A percentile compares a stretch with the other conserved stretches of the same genome.
Conservation (phyloP, 345 rosid genomes). For the Lumnitzera racemosa region DNA sequence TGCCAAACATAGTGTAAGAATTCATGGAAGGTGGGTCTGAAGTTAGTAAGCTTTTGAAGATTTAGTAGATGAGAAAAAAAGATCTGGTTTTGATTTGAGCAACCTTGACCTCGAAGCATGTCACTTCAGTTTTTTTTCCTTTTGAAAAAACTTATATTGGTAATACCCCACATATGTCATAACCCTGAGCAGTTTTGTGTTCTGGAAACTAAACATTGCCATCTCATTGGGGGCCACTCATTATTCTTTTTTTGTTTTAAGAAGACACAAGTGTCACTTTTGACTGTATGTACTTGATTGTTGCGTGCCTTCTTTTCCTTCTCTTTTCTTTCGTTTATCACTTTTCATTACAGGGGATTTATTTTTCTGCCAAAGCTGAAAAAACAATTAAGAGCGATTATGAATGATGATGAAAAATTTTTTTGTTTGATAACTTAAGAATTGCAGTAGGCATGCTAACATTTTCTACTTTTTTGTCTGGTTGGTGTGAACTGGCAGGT, state of each 20-base stretch:
- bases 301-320: slow-evolving; percentile 13
- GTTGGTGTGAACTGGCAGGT: background rate
- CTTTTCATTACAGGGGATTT: background rate
- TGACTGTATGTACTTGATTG: slow-evolving; percentile 15
- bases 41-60: too few relatives aligned
- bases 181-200: too few relatives aligned
- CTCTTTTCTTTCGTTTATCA: slow-evolving; percentile 1
- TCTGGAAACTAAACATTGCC: too few relatives aligned
- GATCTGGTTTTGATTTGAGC: too few relatives aligned
- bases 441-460: background rate
- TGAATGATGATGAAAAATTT: too few relatives aligned
- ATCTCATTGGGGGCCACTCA: slow-evolving; percentile 15
- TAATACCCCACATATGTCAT: too few relatives aligned
- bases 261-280: slow-evolving; percentile 5
- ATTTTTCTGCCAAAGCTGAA: too few relatives aligned
- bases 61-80: too few relatives aligned
- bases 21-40: too few relatives aligned
- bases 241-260: slow-evolving; percentile 23
- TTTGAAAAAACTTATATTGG: background rate
- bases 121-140: background rate
- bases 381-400: too few relatives aligned
- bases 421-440: too few relatives aligned
- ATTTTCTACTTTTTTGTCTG: background rate
- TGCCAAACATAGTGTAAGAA: too few relatives aligned
- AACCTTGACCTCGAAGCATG: background rate